A percentile compares a stretch with the other conserved stretches of the same genome.
phyloP scores from a whole-genome alignment of 1,284 basidiomycete genomes.

The Earliella scabrosa region DNA sequence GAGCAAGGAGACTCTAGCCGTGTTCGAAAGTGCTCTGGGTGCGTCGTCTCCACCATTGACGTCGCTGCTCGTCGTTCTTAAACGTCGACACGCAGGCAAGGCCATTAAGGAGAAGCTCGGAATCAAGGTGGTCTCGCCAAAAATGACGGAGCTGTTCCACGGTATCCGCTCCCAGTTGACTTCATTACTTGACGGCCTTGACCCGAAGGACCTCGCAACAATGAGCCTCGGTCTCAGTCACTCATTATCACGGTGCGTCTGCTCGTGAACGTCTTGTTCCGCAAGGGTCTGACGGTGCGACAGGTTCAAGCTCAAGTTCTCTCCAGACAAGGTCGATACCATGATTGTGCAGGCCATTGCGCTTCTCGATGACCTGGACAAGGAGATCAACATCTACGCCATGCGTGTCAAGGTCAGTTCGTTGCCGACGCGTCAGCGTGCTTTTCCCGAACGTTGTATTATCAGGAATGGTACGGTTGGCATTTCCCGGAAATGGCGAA shows the following conservation, averaged over 20 bases:
- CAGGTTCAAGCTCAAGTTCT: constrained; percentile 99
- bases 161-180: constrained; percentile 93
- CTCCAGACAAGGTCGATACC: constrained; percentile 98
- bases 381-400: constrained; percentile 99
- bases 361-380: constrained; percentile 97
- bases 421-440: background rate
- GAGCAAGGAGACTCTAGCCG: constrained; percentile 86
- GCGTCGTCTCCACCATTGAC: constrained; percentile 30
- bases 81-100: constrained; percentile 10
- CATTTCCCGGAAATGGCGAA: constrained; percentile 99
- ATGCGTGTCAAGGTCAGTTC: constrained; percentile 93
- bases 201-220: constrained; percentile 95
- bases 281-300: background rate
- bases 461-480: constrained; percentile 99
- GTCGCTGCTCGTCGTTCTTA: background rate
- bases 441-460: constrained; percentile 12
- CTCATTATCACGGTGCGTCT: constrained; percentile 82
- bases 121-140: constrained; percentile 77
- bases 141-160: constrained; percentile 87
- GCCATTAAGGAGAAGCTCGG: constrained; percentile 93
- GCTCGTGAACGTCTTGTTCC: no score
- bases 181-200: constrained; percentile 85
- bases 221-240: constrained; percentile 98
- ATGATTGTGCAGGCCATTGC: constrained; percentile 99
- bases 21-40: constrained; percentile 93